Evolutionary conservation across 441 rosid species (phyloP).

Genomic region (Jatropha podagrica): DNA sequence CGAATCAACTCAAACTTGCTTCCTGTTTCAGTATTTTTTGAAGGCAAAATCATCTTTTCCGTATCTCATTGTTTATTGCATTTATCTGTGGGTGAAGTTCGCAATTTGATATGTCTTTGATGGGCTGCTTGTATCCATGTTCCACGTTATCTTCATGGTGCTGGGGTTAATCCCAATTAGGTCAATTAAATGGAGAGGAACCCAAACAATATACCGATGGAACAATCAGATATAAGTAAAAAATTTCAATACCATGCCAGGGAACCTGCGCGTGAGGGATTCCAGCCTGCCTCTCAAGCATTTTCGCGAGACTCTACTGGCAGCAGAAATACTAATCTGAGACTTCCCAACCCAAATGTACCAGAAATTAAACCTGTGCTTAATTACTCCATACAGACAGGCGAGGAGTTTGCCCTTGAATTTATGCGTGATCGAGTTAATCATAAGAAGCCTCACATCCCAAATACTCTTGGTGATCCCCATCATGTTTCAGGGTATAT

Average conservation of each 20-base stretch:
- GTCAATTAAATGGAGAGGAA: conserved; percentile 28
- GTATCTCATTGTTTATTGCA: background rate
- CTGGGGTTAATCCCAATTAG: conserved; percentile 14
- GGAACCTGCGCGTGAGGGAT: conserved; percentile 51
- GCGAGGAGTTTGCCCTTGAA: conserved; percentile 95
- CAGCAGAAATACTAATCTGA: conserved; percentile 38
- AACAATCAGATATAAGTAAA: conserved; percentile 42
- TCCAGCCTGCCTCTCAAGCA: conserved; percentile 45
- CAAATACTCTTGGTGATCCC: conserved; percentile 44
- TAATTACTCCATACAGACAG: conserved; percentile 88
- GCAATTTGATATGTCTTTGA: background rate
- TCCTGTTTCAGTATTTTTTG: conserved; percentile 2
- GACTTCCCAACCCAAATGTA: conserved; percentile 41
- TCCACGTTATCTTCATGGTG: conserved; percentile 6
- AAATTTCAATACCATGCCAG: conserved; percentile 37
- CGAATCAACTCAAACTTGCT: background rate
- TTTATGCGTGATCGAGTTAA: conserved; percentile 83
- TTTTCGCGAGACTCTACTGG: conserved; percentile 41
- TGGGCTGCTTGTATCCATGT: conserved; percentile 8
- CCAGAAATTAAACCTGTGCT: conserved; percentile 71
- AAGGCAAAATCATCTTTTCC: conserved; percentile 10
- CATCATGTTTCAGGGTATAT: conserved; percentile 47
- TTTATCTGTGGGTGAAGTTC: conserved; percentile 14
- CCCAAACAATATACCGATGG: conserved; percentile 37
- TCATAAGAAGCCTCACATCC: conserved; percentile 48